Evolutionary conservation across 306 rosid species (phyloP), one percentile per base, ranked within the genome.

Genomic region (Biancaea sappan): DNA sequence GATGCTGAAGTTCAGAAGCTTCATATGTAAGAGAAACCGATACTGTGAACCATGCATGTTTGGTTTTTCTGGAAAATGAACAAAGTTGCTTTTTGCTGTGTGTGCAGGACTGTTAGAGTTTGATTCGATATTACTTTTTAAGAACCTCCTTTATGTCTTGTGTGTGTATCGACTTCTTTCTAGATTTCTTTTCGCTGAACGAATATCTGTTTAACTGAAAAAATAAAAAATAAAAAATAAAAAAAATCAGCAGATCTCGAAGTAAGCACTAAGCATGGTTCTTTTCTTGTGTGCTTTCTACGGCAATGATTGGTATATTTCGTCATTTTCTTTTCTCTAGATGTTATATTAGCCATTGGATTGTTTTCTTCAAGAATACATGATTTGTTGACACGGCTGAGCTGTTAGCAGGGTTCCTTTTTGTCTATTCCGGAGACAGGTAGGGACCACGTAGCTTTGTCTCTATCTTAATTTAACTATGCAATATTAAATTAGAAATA

Each of bases 381-480:
- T n/a, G n/a, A n/a, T n/a, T n/a, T 53, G 22, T 34, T 62, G 74
- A 76, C 69, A 56, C 16, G 75, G 73, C 71, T 80, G 62, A 66
- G 82, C 56, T 80, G 76, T 77, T 60, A 28, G 77, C 26, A 34
- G 86, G 86, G 62, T 14, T 86, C 83, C 82, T 62, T 29, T 66
- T 50, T 79, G 81, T 86, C 85, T 63, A 37, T 51, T 71, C 29
- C 71, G 77, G 69, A 31, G 60, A 75, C 81, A 48, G 69, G 74
- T 24, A 26, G 56, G 72, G 82, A 68, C 72, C 82, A 70, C 73
- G 10, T 34, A 21, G 29, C 38, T 41, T 38, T 43, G 26, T 25
- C 53, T 72, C 32, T 63, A 66, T 62, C 47, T 74, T n/a, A n/a
- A n/a, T n/a, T 63, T 75, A 50, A 48, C 15, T 74, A 70, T 28